Evolutionary conservation across 1,284 basidiomycete species (phyloP).

Genomic region (Cystobasidium sp.): DNA sequence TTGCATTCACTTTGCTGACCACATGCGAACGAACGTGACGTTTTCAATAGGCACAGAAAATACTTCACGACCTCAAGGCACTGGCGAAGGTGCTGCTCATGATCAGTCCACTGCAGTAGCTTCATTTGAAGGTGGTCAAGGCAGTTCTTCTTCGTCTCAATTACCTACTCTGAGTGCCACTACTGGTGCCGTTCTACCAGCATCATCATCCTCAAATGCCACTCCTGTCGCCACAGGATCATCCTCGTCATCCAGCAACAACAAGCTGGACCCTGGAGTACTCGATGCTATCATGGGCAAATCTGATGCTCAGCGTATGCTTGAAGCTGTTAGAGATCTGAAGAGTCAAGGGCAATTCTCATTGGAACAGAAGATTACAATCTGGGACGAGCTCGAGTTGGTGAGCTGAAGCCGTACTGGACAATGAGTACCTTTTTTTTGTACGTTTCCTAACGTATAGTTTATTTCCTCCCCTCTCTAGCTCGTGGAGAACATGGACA

Average conservation of each 20-base stretch:
- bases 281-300: constrained; percentile 86
- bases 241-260: not conserved
- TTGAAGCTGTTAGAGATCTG: constrained; percentile 77
- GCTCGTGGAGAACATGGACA: constrained; percentile 83
- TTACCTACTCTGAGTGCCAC: not conserved
- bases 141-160: not conserved
- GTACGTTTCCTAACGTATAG: constrained; percentile 1
- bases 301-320: constrained; percentile 82
- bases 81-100: not conserved
- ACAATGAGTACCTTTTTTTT: not conserved
- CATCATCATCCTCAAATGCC: not conserved
- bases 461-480: constrained; percentile 19
- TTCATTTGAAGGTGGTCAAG: constrained; percentile 1
- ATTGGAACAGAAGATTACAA: constrained; percentile 72
- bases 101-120: constrained; percentile 33
- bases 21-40: constrained; percentile 3
- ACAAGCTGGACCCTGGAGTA: constrained; percentile 70
- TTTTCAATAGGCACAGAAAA: constrained; percentile 31
- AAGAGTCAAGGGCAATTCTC: constrained; percentile 64
- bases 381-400: constrained; percentile 95
- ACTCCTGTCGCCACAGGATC: not conserved
- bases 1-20: not conserved
- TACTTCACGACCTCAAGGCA: constrained; percentile 8
- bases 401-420: constrained; percentile 58
- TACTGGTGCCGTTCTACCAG: constrained; percentile 4